Conservation (phyloP, 2,329 filamentous ascomycete species). For the Exophiala lecanii-corni region DNA sequence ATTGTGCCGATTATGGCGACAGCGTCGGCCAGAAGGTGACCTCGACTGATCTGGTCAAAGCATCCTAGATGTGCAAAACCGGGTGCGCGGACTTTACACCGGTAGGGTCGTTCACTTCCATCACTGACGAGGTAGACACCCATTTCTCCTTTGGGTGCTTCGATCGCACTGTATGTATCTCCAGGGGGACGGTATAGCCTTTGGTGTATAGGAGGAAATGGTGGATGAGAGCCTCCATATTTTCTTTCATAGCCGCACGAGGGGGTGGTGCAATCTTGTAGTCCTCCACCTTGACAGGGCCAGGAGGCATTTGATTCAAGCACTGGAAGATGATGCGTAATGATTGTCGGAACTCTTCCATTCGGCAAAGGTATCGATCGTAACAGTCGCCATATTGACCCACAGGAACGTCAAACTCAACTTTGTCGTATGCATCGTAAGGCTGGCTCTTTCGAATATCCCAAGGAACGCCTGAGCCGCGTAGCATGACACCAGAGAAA, state of each 20-base stretch:
- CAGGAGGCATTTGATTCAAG: slow-evolving; percentile 96
- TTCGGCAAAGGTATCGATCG: slow-evolving; percentile 96
- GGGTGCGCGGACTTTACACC: slow-evolving; percentile 94
- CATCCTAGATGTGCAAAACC: slow-evolving; percentile 92
- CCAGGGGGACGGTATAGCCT: slow-evolving; percentile 96
- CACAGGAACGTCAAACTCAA: slow-evolving; percentile 97
- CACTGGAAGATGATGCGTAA: slow-evolving; percentile 98
- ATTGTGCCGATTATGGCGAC: slow-evolving; percentile 78
- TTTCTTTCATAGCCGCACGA: slow-evolving; percentile 99
- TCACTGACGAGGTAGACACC: slow-evolving; percentile 95
- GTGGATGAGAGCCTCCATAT: slow-evolving; percentile 99
- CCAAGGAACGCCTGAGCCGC: slow-evolving; percentile 92
- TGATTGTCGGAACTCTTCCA: slow-evolving; percentile 99
- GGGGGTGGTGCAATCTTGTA: slow-evolving; percentile 97
- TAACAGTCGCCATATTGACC: slow-evolving; percentile 98
- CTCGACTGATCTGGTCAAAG: slow-evolving; percentile 89
- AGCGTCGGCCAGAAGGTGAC: slow-evolving; percentile 90
- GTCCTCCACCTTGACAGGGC: slow-evolving; percentile 91
- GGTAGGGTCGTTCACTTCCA: slow-evolving; percentile 91
- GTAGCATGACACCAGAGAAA: slow-evolving; percentile 96
- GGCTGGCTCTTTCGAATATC: slow-evolving; percentile 95
- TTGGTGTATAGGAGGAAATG: slow-evolving; percentile 99
- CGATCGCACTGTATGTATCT: slow-evolving; percentile 96
- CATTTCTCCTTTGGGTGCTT: slow-evolving; percentile 99
- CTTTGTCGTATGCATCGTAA: slow-evolving; percentile 95